Base-by-base conservation (phyloP, 192 early-diverging fungal species). In the Allomyces arbusculus region DNA sequence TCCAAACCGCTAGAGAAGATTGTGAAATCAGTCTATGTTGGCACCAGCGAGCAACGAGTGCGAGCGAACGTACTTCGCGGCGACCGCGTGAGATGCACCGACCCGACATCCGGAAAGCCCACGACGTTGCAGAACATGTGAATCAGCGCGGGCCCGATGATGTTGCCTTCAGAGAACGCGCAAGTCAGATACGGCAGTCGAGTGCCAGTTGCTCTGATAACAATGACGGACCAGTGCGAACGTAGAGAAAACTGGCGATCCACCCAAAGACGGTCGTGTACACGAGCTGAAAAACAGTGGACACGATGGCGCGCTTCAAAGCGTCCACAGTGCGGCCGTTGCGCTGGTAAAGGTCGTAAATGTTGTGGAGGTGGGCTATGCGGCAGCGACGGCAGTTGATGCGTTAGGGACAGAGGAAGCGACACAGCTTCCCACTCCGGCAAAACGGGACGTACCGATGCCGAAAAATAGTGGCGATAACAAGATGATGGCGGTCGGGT, bases 201-300 rank as follows among this genome's bases (percentile, higher is more conserved):
- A 58, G 50, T 0, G 50, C 3, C 16, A 58, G 7, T n/a, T 5
- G 66, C 24, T 40, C 33, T 69, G 20, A 24, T 1, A 69, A 3
- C 23, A 61, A 24, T 23, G 23, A 69, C 23, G 22, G 65, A 69
- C 80, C 76, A 1, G 83, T 86, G 61, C 84, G 73, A 23, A 87
- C 12, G 61, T 88, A 78, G 24, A 86, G 24, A 68, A 76, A 89
- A 16, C 81, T 80, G 11, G 81, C 82, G 76, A 83, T 88, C 85
- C 86, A 89, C 22, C 89, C 89, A 77, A 90, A 91, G 6, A 90
- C 22, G 5, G 79, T 85, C 1, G 88, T 91, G 70, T 88, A 91
- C 0, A 65, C 40, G 61, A 91, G 81, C 64, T 90, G 87, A 58
- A 86, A 85, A 0, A 69, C 79, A 77, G 62, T 45, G 3, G 63